Base-by-base conservation (phyloP, 2,329 filamentous ascomycete genomes). In the Claviceps maximensis region DNA sequence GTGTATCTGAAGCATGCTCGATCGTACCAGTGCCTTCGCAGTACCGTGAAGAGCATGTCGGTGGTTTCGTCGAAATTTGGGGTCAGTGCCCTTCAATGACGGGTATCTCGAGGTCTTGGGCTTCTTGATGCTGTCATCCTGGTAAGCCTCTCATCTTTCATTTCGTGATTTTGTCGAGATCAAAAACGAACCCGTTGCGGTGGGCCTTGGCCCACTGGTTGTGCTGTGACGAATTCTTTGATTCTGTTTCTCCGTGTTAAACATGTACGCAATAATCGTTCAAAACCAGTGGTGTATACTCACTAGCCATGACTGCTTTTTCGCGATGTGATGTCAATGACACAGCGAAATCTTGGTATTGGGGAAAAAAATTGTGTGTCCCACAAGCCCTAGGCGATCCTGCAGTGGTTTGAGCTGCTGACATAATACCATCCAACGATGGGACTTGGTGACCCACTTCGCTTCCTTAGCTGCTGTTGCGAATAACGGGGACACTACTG, bases 1-100 rank as follows among this genome's bases (percentile, higher is more conserved):
- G 38, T 33, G 15, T 47, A 47, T 25, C 2, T 47, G 42, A 7
- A 7, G 10, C n/a, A 29, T 21, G 17, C 2, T 48, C 19, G 38
- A 4, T 36, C 87, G 69, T 84, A 97, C 91, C 80, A 98, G 78
- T 72, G 93, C 93, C 80, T 88, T 94, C 82, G 88, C 89, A 73
- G 90, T 98, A 74, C 93, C 93, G 82, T 97, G 93, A 61, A 97
- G 89, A 75, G 93, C 93, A 83, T 98, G 91, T 81, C 89, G 89
- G 82, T 98, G 93, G 83, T 98, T 98, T 78, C 93, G 86, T 76
- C 93, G 86, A 83, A 98, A 98, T 85, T 98, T 98, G 73, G 93
- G 90, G 79, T 98, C 93, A 74, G 89, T 93, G 69, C 93, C 93
- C 74, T 96, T 96, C 70, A 98, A 86, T 66, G 91, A 97, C 63